Evolutionary conservation across 768 basidiomycete genomes (phyloP), one percentile per base, ranked within the genome.

Genomic region (Crassisporium funariophilum): DNA sequence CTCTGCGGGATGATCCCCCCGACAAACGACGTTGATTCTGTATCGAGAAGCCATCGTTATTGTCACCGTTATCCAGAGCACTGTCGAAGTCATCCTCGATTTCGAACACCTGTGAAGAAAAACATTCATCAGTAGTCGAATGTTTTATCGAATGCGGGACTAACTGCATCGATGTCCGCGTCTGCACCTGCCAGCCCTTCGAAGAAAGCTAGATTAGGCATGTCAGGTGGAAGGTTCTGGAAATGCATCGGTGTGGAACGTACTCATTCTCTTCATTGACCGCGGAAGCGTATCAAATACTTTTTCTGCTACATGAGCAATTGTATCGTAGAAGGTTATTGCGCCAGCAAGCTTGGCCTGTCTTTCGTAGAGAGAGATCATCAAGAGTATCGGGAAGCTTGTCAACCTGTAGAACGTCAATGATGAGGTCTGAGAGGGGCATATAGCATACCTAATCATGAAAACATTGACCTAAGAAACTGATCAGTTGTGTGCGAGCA

Each of bases 331-430:
- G 54, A 95, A 82, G 17, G 77, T 81, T 2, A 73, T 69, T 0
- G 88, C 79, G 1, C 82, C 83, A 4, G 75, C 78, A 16, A 68
- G 74, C 66, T 90, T 90, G 2, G 86, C 79, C 62, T 93, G 88
- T 12, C 94, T 79, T 66, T 95, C 94, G 59, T 95, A 95, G 43
- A 86, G 69, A 2, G 92, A 86, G 41, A 97, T 92, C 13, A 73
- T 50, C 29, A 97, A 66, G 27, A 98, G 71, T 12, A 94, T 79
- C 0, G 94, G 94, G 57, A 95, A 88, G 55, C 86, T 91, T 4
- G 92, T 92, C 17, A 81, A 53, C 62, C 90, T 89, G 55, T 21
- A 33, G 39, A 27, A 37, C 8, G 46, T 35, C 36, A 37, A 36
- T 33, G 21, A 19, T 20, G 5, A n/a, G 36, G 21, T 35, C 21